A percentile compares a stretch with the other conserved stretches of the same genome.
Conservation (phyloP, 2,329 filamentous ascomycete genomes). For the Rutstroemia sp. region DNA sequence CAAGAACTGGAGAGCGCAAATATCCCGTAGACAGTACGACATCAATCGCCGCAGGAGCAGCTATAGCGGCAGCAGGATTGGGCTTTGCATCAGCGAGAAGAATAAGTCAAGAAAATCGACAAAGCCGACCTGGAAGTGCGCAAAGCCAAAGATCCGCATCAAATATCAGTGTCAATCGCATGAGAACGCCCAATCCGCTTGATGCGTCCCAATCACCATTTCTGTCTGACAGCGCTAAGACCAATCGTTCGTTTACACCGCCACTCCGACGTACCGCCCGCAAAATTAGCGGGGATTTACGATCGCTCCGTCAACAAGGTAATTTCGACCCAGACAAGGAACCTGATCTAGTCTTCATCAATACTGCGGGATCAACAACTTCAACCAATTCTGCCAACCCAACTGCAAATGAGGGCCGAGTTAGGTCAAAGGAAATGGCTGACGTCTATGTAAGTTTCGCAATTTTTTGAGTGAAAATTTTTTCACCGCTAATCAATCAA, state of each 20-base stretch:
- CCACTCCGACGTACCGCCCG: conserved; percentile 63
- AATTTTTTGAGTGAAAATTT: conserved; percentile 11
- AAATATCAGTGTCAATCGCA: conserved; percentile 23
- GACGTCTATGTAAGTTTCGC: conserved; percentile 79
- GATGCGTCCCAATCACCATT: no score
- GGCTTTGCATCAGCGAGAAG: conserved; percentile 27
- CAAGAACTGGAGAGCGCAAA: conserved; percentile 18
- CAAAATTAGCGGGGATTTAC: conserved; percentile 67
- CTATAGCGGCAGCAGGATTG: conserved; percentile 20
- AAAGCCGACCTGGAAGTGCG: conserved; percentile 24
- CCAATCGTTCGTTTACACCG: conserved; percentile 51
- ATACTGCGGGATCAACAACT: conserved; percentile 27
- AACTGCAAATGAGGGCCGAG: conserved; percentile 80
- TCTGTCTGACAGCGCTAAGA: conserved; percentile 43
- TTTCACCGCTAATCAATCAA: conserved; percentile 16
- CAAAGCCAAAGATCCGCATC: conserved; percentile 22
- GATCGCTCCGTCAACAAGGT: conserved; percentile 55
- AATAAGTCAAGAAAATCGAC: conserved; percentile 27
- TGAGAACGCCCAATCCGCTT: conserved; percentile 26
- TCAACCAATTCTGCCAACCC: conserved; percentile 57
- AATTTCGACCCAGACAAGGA: conserved; percentile 32
- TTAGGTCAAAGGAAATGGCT: conserved; percentile 77
- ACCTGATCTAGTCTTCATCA: conserved; percentile 39
- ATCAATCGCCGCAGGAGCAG: conserved; percentile 20
- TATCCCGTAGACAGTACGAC: conserved; percentile 15